Evolutionary conservation across 768 basidiomycete species (phyloP), one percentile per base, ranked within the genome.

Genomic region (Rubroboletus pulcherrimus): DNA sequence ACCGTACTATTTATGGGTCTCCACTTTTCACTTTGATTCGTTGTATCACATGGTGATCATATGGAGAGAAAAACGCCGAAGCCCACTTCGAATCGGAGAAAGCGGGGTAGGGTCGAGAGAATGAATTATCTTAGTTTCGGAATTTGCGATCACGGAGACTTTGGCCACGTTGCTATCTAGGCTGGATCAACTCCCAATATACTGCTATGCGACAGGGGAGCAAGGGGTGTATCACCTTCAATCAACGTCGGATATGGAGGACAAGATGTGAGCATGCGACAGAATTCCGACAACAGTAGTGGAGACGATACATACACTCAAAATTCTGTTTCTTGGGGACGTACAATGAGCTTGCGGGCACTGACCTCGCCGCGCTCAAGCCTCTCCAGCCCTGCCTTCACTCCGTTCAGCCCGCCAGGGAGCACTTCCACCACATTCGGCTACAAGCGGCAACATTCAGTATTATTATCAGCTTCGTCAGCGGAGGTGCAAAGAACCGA

Each of bases 401-500:
- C 9, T 2, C 49, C 53, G 3, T 49, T 49, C 7, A 55, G 19
- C 24, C 58, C 58, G 0, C 48, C 49, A 0, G 39, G 49, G 1
- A 60, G 19, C 3, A 54, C 53, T 38, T 57, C 56, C 7, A 54
- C 44, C 10, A 14, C 19, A 15, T 57, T 58, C 10, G 48, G 55
- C 56, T 59, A 19, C 31, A 26, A 14, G 8, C 12, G 4, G 7
- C 9, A 14, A 12, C 2, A 48, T 26, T 24, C 48, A 35, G 14
- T 14, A 17, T 17, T 14, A 17, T 17, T 5, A 11, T 9, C 38
- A 41, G 6, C 21, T 14, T 29, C 21, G 17, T 26, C 10, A 26
- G 17, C 17, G 17, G n/a, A 8, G 17, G 37, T n/a, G 17, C 17
- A n/a, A n/a, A 38, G 37, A 38, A n/a, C 17, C 37, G 17, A n/a